These are phyloP conservation scores for Ceratobasidium sp. DNA, from an alignment of 1,284 basidiomycete genomes.

Conservation along the genomic window DNA sequence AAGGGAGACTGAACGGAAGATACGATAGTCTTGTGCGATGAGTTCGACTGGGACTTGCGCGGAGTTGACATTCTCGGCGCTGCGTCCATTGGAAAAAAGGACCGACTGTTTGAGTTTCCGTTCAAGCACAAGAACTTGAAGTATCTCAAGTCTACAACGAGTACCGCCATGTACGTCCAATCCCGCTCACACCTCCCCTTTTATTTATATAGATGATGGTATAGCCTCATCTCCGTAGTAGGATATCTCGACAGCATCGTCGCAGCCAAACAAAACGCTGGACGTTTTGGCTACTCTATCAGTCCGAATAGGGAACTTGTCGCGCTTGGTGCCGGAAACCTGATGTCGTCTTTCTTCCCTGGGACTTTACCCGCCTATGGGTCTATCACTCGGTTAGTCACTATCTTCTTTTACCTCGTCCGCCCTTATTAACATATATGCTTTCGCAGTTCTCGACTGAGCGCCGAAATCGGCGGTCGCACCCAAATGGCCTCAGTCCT, in stretches of 20 bases:
- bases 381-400: slow-evolving; percentile 80
- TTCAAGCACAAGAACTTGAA: slow-evolving; percentile 70
- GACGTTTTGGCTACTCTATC: slow-evolving; percentile 87
- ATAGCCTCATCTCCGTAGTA: slow-evolving; percentile 78
- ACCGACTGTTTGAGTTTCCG: slow-evolving; percentile 73
- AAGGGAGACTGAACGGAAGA: neutral
- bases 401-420: neutral
- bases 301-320: slow-evolving; percentile 93
- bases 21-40: slow-evolving; percentile 74
- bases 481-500: slow-evolving; percentile 91
- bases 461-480: slow-evolving; percentile 86
- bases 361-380: slow-evolving; percentile 92
- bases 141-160: slow-evolving; percentile 80
- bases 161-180: slow-evolving; percentile 76
- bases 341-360: slow-evolving; percentile 83
- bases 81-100: slow-evolving; percentile 73
- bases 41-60: slow-evolving; percentile 80
- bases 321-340: slow-evolving; percentile 83
- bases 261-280: slow-evolving; percentile 88
- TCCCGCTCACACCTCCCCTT: neutral
- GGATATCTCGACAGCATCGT: slow-evolving; percentile 88
- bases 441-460: slow-evolving; percentile 78
- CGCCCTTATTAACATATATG: slow-evolving; percentile 1
- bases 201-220: slow-evolving; percentile 26
- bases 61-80: slow-evolving; percentile 88